Evolutionary conservation across 1,284 basidiomycete species (phyloP).

Genomic region (Testicularia cyperi): DNA sequence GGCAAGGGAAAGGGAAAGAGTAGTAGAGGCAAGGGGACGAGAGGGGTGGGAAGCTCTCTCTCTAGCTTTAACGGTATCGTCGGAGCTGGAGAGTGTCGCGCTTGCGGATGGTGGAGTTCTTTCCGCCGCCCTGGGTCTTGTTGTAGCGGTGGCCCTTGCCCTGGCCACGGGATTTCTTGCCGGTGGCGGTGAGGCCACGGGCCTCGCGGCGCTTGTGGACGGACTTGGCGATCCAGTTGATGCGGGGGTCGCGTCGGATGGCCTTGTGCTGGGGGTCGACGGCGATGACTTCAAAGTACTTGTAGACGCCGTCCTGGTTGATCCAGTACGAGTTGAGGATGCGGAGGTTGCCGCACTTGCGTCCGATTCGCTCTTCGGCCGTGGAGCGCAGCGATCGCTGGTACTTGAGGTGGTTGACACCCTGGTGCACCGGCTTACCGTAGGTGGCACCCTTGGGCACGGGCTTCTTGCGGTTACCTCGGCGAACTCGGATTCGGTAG

Average conservation of each 20-base stretch:
- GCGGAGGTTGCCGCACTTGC: slow-evolving; percentile 91
- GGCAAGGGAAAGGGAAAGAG: no score
- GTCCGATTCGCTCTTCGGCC: slow-evolving; percentile 97
- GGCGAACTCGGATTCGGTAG: slow-evolving; percentile 95
- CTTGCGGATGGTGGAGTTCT: slow-evolving; percentile 89
- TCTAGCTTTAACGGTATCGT: slow-evolving; percentile 94
- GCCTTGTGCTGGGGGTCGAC: slow-evolving; percentile 93
- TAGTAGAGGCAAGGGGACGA: no score
- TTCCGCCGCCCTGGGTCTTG: slow-evolving; percentile 71
- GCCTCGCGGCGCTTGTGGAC: slow-evolving; percentile 99
- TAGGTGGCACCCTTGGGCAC: slow-evolving; percentile 95
- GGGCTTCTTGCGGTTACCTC: slow-evolving; percentile 99
- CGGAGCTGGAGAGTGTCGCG: slow-evolving; percentile 85
- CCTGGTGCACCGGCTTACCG: slow-evolving; percentile 99
- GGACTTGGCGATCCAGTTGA: slow-evolving; percentile 98
- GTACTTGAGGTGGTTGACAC: slow-evolving; percentile 99
- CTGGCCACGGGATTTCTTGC: slow-evolving; percentile 70
- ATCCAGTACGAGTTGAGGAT: slow-evolving; percentile 96
- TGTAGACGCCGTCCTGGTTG: slow-evolving; percentile 99
- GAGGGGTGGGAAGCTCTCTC: no score
- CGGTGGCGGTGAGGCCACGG: slow-evolving; percentile 92
- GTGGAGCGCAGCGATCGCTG: slow-evolving; percentile 89
- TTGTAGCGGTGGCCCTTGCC: slow-evolving; percentile 96
- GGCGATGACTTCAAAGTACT: slow-evolving; percentile 98
- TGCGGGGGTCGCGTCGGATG: slow-evolving; percentile 86